Conservation (phyloP, 2,329 filamentous ascomycete species). For the Talaromyces sp. region DNA sequence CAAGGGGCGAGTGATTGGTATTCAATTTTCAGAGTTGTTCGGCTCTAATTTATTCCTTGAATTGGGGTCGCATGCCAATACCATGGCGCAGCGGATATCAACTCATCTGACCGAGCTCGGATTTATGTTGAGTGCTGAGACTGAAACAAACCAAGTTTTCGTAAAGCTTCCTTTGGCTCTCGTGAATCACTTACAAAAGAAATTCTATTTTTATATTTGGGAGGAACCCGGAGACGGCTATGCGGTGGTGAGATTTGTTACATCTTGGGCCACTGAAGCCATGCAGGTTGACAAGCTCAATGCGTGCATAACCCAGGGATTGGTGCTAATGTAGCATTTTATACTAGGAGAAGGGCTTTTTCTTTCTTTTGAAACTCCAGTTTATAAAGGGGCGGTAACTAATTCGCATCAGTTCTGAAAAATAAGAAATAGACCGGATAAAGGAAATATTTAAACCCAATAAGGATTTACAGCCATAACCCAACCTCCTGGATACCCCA, state of each 20-base stretch:
- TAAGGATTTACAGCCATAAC: no score
- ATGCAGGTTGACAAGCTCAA: not conserved
- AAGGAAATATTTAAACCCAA: no score
- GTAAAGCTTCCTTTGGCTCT: conserved; percentile 37
- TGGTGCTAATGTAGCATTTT: not conserved
- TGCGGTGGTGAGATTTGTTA: conserved; percentile 43
- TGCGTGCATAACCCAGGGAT: not conserved
- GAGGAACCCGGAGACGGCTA: conserved; percentile 36
- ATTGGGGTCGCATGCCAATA: conserved; percentile 42
- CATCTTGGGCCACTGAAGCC: conserved; percentile 45
- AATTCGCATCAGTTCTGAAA: no score
- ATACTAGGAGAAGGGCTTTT: not conserved
- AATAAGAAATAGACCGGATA: no score
- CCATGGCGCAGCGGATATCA: conserved; percentile 41
- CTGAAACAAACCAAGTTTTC: conserved; percentile 51
- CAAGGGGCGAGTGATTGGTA: conserved; percentile 46
- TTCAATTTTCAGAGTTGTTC: conserved; percentile 48
- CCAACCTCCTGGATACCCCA: no score
- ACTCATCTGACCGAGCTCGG: conserved; percentile 39
- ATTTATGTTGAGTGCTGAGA: conserved; percentile 39
- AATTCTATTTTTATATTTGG: conserved; percentile 47
- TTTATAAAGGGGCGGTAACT: no score
- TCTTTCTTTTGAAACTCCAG: not conserved
- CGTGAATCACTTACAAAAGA: conserved; percentile 36
- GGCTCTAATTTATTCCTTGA: conserved; percentile 42